Conservation (phyloP, 352 stramenopile genomes). For the Pythium graminicola region DNA sequence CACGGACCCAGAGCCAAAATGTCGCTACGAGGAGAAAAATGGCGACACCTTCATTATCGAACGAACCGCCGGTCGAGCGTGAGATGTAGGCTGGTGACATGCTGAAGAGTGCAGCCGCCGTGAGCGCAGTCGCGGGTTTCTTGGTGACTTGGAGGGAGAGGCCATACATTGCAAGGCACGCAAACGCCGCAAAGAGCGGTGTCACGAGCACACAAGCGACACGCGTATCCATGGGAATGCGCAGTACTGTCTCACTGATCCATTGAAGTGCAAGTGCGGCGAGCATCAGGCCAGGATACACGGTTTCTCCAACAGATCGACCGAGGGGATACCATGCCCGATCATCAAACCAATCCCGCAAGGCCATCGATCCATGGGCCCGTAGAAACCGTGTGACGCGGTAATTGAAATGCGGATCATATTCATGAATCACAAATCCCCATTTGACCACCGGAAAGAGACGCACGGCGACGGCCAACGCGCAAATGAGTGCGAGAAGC, state of each 20-base stretch:
- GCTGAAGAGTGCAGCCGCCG: slow-evolving; percentile 89
- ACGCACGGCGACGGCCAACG: slow-evolving; percentile 85
- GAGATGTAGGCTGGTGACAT: slow-evolving; percentile 97
- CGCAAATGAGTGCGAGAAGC: slow-evolving; percentile 78
- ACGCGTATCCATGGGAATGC: slow-evolving; percentile 68
- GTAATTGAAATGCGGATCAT: slow-evolving; percentile 98
- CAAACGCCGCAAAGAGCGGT: slow-evolving; percentile 81
- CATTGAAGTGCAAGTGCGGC: slow-evolving; percentile 79
- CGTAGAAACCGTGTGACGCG: slow-evolving; percentile 95
- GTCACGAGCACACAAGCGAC: slow-evolving; percentile 89
- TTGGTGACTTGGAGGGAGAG: slow-evolving; percentile 79
- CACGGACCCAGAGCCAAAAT: slow-evolving; percentile 95
- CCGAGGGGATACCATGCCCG: slow-evolving; percentile 92
- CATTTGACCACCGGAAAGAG: slow-evolving; percentile 90
- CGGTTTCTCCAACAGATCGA: slow-evolving; percentile 86
- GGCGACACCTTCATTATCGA: slow-evolving; percentile 98
- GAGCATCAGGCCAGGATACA: slow-evolving; percentile 92
- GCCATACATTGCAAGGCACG: slow-evolving; percentile 82
- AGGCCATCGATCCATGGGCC: slow-evolving; percentile 87
- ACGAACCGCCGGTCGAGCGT: slow-evolving; percentile 95
- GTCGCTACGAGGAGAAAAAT: slow-evolving; percentile 97
- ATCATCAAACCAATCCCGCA: slow-evolving; percentile 98
- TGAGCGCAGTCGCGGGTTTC: slow-evolving; percentile 55
- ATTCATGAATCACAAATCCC: slow-evolving; percentile 86
- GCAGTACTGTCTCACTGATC: slow-evolving; percentile 43